A percentile compares a stretch with the other conserved stretches of the same genome.
Evolutionary conservation across 2,329 filamentous ascomycete genomes (phyloP).

Genomic region (Dactylellina drechsleri): DNA sequence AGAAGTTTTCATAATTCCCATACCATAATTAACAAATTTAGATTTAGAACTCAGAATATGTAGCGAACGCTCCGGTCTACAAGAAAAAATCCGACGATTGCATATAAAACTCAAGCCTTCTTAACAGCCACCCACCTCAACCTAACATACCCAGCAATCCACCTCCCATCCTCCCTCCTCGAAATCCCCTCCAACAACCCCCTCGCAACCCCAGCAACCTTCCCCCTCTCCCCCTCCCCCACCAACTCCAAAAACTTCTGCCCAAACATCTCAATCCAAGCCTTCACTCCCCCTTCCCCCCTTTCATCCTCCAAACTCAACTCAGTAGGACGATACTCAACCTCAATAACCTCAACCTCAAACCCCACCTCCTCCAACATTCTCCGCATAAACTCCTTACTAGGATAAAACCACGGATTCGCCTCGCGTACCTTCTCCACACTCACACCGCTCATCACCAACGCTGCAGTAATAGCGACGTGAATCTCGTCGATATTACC

Average conservation of each 20-base stretch:
- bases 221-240: slow-evolving; percentile 22
- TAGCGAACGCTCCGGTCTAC: background rate
- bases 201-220: slow-evolving; percentile 49
- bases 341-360: slow-evolving; percentile 55
- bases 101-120: slow-evolving; percentile 56
- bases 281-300: slow-evolving; percentile 55
- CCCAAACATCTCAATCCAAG: slow-evolving; percentile 58
- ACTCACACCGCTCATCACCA: slow-evolving; percentile 47
- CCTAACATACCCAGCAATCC: slow-evolving; percentile 57
- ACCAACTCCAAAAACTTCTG: slow-evolving; percentile 56
- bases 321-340: slow-evolving; percentile 56
- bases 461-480: slow-evolving; percentile 51
- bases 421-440: slow-evolving; percentile 22
- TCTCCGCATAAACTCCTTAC: slow-evolving; percentile 31
- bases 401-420: slow-evolving; percentile 57
- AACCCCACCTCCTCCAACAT: slow-evolving; percentile 55
- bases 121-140: slow-evolving; percentile 58
- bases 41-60: too few species aligned
- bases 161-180: slow-evolving; percentile 54
- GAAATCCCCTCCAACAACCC: slow-evolving; percentile 55
- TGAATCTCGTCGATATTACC: slow-evolving; percentile 57
- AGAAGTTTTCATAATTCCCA: too few species aligned
- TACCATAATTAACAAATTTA: too few species aligned
- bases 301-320: slow-evolving; percentile 46
- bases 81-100: background rate